Evolutionary conservation across 495 filamentous ascomycete genomes (phyloP).

Genomic region (Margaritispora aquatica): DNA sequence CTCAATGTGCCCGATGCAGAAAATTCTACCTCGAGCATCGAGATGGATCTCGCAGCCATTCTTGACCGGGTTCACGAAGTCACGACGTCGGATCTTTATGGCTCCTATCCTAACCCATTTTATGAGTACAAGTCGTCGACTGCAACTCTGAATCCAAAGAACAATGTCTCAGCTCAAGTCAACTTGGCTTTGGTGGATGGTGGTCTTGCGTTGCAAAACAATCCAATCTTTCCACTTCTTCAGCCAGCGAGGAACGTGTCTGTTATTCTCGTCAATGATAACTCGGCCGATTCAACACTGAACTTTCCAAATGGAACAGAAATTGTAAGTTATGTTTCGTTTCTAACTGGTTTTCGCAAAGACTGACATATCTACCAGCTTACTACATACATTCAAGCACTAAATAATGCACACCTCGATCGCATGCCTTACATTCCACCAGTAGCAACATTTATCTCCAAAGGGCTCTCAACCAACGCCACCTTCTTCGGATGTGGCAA

Average conservation of each 20-base stretch:
- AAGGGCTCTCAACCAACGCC: slow-evolving; percentile 34
- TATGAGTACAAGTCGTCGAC: slow-evolving; percentile 28
- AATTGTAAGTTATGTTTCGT: too few relatives aligned
- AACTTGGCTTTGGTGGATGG: slow-evolving; percentile 33
- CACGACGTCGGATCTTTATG: slow-evolving; percentile 26
- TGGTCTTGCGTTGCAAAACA: slow-evolving; percentile 37
- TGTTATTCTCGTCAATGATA: slow-evolving; percentile 42
- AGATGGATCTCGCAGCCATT: slow-evolving; percentile 17
- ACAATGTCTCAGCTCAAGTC: slow-evolving; percentile 26
- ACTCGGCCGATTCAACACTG: slow-evolving; percentile 32
- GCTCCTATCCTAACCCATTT: slow-evolving; percentile 40
- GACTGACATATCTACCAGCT: too few relatives aligned
- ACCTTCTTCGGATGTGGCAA: slow-evolving; percentile 42
- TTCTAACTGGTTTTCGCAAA: too few relatives aligned
- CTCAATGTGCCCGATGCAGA: slow-evolving; percentile 11
- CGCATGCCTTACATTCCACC: slow-evolving; percentile 38
- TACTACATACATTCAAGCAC: slow-evolving; percentile 32
- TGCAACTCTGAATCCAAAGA: slow-evolving; percentile 18
- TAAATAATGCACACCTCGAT: slow-evolving; percentile 19
- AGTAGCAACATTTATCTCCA: slow-evolving; percentile 25
- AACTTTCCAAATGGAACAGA: slow-evolving; percentile 39
- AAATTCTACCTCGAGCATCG: slow-evolving; percentile 7
- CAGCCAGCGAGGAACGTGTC: slow-evolving; percentile 32
- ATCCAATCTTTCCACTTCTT: slow-evolving; percentile 40
- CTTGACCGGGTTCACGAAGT: slow-evolving; percentile 18